Base-by-base conservation (phyloP, 495 filamentous ascomycete species). In the Neurospora africana region DNA sequence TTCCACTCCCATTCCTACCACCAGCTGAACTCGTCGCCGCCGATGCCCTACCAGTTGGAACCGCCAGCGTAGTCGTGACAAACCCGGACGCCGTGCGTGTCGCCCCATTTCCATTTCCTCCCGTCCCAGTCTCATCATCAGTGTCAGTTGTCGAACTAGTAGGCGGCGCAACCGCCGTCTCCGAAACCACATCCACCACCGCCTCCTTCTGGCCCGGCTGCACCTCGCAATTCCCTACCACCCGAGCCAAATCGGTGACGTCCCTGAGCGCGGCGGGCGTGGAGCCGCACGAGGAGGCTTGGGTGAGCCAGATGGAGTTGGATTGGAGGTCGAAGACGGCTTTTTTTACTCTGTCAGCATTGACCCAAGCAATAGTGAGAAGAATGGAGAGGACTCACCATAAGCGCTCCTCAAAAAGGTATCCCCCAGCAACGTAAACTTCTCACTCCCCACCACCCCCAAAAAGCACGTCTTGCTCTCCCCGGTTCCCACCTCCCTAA, bases 371-470 rank as follows among this genome's bases (percentile, higher is more conserved):
- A 9, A 11, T 11, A 36, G 9, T 37, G 9, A 40, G 8, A 30
- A 67, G 19, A 67, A 23, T n/a, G n/a, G 10, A 47, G 68, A 13
- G 40, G 44, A 80, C 82, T 69, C 72, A 85, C 84, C 91, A 76
- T 98, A 99, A 2, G 93, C 93, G 44, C 90, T 93, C 74, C 95
- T 88, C 21, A 99, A 83, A 84, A 98, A 97, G 0, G 95, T 98
- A 79, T 99, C 95, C 8, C 95, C 95, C 40, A 99, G 82, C 13
- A 97, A 85, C 47, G 86, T 80, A 68, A 87, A 88, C 21, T 84
- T 78, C 7, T 86, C 86, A 33, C 91, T 89, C 4, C 91, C 87
- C 68, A 85, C 85, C 76, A 98, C 91, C n/a, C 93, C 93, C 70
- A 95, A 88, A 69, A 89, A 86, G 75, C 92, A 95, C 6, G 88